These are phyloP conservation scores for Bipolaris gigantea DNA, from an alignment of 2,329 filamentous ascomycete genomes.

Conservation along the genomic window DNA sequence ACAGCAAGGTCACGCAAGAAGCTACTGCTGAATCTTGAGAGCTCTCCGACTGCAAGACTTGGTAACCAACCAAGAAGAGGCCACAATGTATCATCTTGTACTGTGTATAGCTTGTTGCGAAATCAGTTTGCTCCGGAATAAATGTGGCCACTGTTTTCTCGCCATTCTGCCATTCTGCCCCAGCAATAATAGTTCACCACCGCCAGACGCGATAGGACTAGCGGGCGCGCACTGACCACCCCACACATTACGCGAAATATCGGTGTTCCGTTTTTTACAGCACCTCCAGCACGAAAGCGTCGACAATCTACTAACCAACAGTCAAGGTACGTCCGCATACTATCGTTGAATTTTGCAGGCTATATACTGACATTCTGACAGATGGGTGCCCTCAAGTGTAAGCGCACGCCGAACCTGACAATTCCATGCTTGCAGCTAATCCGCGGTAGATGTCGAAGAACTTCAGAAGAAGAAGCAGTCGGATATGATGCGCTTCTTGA, in stretches of 20 bases:
- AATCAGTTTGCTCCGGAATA: background rate
- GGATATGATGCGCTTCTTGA: constrained; percentile 99
- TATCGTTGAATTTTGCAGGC: constrained; percentile 1
- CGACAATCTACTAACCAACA: constrained; percentile 41
- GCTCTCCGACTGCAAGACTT: background rate
- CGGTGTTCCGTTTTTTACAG: constrained; percentile 18
- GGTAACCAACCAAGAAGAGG: background rate
- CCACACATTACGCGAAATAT: constrained; percentile 30
- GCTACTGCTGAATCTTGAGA: too few relatives aligned
- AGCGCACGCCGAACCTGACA: constrained; percentile 10
- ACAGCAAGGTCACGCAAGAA: background rate
- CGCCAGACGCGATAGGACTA: constrained; percentile 3
- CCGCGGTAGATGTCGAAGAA: constrained; percentile 76
- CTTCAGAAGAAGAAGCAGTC: constrained; percentile 99
- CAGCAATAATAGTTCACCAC: background rate
- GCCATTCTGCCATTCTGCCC: background rate
- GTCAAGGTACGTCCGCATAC: constrained; percentile 36
- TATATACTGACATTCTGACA: constrained; percentile 45
- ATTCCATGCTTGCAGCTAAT: constrained; percentile 45
- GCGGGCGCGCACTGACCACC: constrained; percentile 14
- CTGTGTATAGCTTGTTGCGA: background rate
- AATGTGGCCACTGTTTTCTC: background rate
- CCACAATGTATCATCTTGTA: too few relatives aligned
- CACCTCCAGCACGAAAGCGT: constrained; percentile 28
- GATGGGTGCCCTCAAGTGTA: constrained; percentile 98